These are phyloP conservation scores for Cladobotryum protrusum DNA, from an alignment of 2,329 filamentous ascomycete species.

Conservation along the genomic window DNA sequence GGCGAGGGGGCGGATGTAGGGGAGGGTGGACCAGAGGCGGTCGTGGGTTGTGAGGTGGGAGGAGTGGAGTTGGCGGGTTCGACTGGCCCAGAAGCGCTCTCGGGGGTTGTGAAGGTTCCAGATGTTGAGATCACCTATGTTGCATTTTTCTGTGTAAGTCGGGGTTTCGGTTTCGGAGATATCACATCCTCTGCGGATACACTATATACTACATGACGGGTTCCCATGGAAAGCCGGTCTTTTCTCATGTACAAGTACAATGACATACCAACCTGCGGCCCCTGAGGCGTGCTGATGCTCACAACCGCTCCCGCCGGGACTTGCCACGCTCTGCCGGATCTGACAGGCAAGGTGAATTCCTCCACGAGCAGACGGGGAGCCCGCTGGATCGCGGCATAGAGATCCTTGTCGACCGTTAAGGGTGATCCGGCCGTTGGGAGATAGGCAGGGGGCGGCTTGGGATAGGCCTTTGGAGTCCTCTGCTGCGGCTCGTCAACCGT, in stretches of 20 bases:
- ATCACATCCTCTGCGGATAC: no score
- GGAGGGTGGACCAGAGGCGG: slow-evolving; percentile 70
- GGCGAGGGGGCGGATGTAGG: slow-evolving; percentile 67
- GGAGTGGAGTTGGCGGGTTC: slow-evolving; percentile 72
- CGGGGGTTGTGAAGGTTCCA: slow-evolving; percentile 72
- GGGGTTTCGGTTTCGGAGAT: no score
- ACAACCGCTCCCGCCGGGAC: slow-evolving; percentile 63
- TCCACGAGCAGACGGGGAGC: slow-evolving; percentile 36
- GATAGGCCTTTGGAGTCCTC: slow-evolving; percentile 37
- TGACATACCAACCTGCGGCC: slow-evolving; percentile 61
- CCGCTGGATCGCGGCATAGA: slow-evolving; percentile 57
- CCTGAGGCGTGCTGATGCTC: slow-evolving; percentile 67
- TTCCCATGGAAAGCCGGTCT: no score
- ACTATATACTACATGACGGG: no score
- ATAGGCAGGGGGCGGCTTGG: slow-evolving; percentile 44
- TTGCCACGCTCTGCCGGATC: slow-evolving; percentile 67
- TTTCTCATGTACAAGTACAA: no score
- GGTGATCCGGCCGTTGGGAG: slow-evolving; percentile 38
- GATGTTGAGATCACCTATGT: slow-evolving; percentile 67
- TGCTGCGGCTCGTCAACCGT: slow-evolving; percentile 30
- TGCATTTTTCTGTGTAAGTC: not conserved
- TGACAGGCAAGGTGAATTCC: slow-evolving; percentile 62
- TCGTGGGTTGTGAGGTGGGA: slow-evolving; percentile 67
- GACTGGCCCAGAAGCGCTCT: slow-evolving; percentile 75
- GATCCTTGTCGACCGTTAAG: slow-evolving; percentile 35